Evolutionary conservation across 495 filamentous ascomycete genomes (phyloP).

Genomic region (Neurospora tetraspora): DNA sequence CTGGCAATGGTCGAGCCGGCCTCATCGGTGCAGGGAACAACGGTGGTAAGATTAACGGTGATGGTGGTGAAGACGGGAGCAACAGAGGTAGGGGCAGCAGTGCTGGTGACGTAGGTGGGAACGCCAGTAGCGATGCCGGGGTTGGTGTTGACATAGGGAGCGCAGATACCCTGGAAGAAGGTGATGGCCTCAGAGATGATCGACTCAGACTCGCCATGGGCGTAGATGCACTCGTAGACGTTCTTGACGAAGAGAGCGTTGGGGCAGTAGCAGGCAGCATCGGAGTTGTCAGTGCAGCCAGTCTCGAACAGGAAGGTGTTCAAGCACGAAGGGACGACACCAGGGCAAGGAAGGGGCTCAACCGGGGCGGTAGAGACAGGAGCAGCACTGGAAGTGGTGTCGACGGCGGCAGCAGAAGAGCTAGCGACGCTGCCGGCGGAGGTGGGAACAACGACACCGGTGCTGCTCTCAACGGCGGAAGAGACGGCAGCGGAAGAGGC

Average conservation of each 20-base stretch:
- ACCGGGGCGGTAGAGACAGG: constrained; percentile 31
- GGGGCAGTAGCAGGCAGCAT: constrained; percentile 80
- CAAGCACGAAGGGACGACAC: constrained; percentile 75
- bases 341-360: constrained; percentile 51
- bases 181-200: constrained; percentile 61
- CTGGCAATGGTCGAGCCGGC: constrained; percentile 37
- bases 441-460: constrained; percentile 1
- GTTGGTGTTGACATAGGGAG: constrained; percentile 60
- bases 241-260: constrained; percentile 63
- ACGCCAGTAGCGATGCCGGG: constrained; percentile 71
- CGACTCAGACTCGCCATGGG: constrained; percentile 57
- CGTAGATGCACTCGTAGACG: constrained; percentile 70
- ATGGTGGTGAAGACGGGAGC: constrained; percentile 51
- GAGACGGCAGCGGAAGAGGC: constrained; percentile 6
- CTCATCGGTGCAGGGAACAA: constrained; percentile 43
- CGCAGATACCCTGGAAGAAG: constrained; percentile 91
- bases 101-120: constrained; percentile 48
- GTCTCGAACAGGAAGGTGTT: constrained; percentile 80
- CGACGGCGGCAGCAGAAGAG: constrained; percentile 6
- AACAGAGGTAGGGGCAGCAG: constrained; percentile 33
- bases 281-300: constrained; percentile 75
- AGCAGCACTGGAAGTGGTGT: constrained; percentile 22
- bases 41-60: constrained; percentile 39
- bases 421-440: constrained; percentile 4
- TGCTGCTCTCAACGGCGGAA: constrained; percentile 1